Conservation (phyloP, 352 stramenopile genomes). For the Globisporangium mamillatum region DNA sequence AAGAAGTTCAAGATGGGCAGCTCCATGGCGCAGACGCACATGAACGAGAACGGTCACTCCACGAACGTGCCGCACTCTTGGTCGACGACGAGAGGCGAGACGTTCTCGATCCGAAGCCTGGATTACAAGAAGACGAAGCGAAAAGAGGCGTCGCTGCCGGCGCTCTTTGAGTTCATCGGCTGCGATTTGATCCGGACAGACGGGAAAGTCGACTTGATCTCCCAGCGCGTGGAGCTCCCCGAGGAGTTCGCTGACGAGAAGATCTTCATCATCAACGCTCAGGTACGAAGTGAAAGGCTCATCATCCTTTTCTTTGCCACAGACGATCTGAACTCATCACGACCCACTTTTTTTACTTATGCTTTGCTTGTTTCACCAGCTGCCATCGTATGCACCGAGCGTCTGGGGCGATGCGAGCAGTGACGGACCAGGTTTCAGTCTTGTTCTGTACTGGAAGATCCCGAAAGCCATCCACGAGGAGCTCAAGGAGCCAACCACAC, state of each 20-base stretch:
- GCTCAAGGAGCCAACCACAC: constrained; percentile 54
- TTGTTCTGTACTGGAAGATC: constrained; percentile 83
- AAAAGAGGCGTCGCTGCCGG: constrained; percentile 65
- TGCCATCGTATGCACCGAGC: constrained; percentile 74
- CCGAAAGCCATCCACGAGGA: constrained; percentile 57
- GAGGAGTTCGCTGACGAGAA: constrained; percentile 48
- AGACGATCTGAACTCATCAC: background rate
- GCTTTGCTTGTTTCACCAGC: constrained; percentile 20
- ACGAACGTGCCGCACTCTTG: constrained; percentile 59
- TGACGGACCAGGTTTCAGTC: constrained; percentile 70
- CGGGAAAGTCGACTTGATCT: constrained; percentile 73
- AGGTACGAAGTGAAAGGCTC: constrained; percentile 34
- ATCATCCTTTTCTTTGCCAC: background rate
- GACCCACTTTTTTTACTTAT: background rate
- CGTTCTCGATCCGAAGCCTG: constrained; percentile 63
- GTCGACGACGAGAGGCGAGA: constrained; percentile 46
- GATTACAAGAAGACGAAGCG: constrained; percentile 83
- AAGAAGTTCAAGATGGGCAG: constrained; percentile 54
- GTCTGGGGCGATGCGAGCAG: constrained; percentile 63
- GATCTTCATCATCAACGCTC: constrained; percentile 81
- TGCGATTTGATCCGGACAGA: constrained; percentile 70
- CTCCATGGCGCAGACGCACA: constrained; percentile 52
- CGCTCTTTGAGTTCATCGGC: constrained; percentile 78
- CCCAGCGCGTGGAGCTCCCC: constrained; percentile 65
- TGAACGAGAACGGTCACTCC: constrained; percentile 40